Percentiles rank a stretch among this genome's conserved stretches.
Conservation (phyloP, 768 basidiomycete species). For the Podaxis sp. region DNA sequence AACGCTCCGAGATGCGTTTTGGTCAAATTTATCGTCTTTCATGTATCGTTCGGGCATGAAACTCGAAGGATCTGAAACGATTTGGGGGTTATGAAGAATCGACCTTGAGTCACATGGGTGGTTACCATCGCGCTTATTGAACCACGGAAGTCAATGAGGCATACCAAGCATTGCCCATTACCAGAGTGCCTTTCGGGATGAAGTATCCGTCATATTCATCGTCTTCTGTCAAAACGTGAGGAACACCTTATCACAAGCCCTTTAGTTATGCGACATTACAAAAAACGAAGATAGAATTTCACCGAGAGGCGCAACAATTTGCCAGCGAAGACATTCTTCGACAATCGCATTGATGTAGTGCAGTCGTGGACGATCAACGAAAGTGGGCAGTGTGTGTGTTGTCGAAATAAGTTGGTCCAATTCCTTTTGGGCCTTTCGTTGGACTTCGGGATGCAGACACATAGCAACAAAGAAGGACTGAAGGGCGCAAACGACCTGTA, state of each 20-base stretch:
- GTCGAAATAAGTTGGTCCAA: slow-evolving; percentile 36
- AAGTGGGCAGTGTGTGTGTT: slow-evolving; percentile 31
- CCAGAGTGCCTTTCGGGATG: slow-evolving; percentile 39
- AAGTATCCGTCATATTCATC: slow-evolving; percentile 37
- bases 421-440: slow-evolving; percentile 37
- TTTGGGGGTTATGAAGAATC: slow-evolving; percentile 28
- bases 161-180: slow-evolving; percentile 40
- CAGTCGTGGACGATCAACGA: slow-evolving; percentile 29
- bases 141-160: not conserved
- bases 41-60: slow-evolving; percentile 45
- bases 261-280: not conserved
- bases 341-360: slow-evolving; percentile 36
- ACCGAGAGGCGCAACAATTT: slow-evolving; percentile 20
- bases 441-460: slow-evolving; percentile 35
- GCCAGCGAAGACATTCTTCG: slow-evolving; percentile 29
- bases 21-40: slow-evolving; percentile 16
- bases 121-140: not conserved
- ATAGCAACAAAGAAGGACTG: slow-evolving; percentile 38
- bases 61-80: slow-evolving; percentile 34
- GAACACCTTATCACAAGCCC: slow-evolving; percentile 22
- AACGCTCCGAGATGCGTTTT: slow-evolving; percentile 16
- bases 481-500: slow-evolving; percentile 29
- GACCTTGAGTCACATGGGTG: not conserved
- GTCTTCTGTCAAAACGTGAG: slow-evolving; percentile 30
- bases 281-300: not conserved